Base-by-base conservation (phyloP, 257 asterid species). In the Henckelia pumila region DNA sequence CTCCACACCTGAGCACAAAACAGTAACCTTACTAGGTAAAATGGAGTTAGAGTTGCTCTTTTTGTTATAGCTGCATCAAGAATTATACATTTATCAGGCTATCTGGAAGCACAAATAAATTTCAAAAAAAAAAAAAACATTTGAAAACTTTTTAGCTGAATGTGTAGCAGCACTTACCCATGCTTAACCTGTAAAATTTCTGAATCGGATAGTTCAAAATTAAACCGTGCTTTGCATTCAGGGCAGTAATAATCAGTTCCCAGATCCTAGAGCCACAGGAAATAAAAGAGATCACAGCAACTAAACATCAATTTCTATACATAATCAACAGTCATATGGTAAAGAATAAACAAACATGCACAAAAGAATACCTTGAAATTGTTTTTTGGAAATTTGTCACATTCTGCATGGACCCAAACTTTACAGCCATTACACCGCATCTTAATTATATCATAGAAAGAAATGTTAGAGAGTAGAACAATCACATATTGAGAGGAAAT, bases 371-470 rank as follows among this genome's bases (percentile, higher is more conserved):
- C 97, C 96, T 94, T 80, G 67, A 77, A 75, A 53, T 75, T 78
- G 76, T 33, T 71, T 78, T 77, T 74, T 6, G 92, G 84, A 50
- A 82, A 84, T 81, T 74, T 91, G 88, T 91, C 96, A 75, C 99
- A 94, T 79, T 90, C 97, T 63, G 97, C 87, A 65, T 91, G 99
- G 80, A 88, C 89, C 97, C 97, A 88, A 73, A 79, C 95, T 85
- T 94, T 94, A 81, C 99, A 94, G 56, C 99, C 99, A 84, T 91
- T 79, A 61, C 99, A 94, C 3, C 95, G 92, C 49, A 88, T 87
- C 97, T 94, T 79, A 75, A 44, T 61, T 77, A 56, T 60, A 2
- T 28, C 52, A 58, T 33, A 64, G 62, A 60, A 37, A 22, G 32
- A 59, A 44, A 55, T 9, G 33, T 75, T 58, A 63, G 40, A 59